Percentiles rank a stretch among this genome's conserved stretches.
These are phyloP conservation scores for Inga oerstediana DNA, from an alignment of 306 rosid genomes.

Conservation along the genomic window DNA sequence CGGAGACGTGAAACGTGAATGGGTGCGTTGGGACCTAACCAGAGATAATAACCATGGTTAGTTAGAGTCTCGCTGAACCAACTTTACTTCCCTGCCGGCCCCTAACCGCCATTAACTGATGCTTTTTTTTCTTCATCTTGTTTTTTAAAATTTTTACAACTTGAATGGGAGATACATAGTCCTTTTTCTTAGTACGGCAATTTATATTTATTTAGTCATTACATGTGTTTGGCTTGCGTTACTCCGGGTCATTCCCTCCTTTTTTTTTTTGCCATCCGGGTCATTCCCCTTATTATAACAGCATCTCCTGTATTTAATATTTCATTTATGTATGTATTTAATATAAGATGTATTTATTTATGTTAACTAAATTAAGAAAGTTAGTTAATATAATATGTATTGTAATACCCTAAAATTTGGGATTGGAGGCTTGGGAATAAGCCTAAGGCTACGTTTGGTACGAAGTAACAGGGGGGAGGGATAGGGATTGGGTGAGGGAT, in stretches of 20 bases:
- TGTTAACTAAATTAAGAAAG: no score
- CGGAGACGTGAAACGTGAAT: neutral
- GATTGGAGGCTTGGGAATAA: no score
- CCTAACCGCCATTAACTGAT: slow-evolving; percentile 55
- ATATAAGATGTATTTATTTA: no score
- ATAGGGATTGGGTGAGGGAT: no score
- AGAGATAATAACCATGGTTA: slow-evolving; percentile 40
- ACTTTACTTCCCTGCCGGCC: slow-evolving; percentile 23
- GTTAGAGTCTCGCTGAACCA: slow-evolving; percentile 15
- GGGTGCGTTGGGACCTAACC: neutral
- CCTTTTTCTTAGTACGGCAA: slow-evolving; percentile 33
- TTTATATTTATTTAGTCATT: neutral
- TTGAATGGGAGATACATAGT: slow-evolving; percentile 11
- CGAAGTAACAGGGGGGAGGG: no score
- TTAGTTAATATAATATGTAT: no score
- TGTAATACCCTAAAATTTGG: no score
- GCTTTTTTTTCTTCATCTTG: neutral
- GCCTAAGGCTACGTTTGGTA: no score
- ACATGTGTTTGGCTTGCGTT: slow-evolving; percentile 25
- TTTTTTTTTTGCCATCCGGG: no score
- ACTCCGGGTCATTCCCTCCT: neutral
- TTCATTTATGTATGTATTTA: no score
- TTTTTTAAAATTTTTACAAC: neutral
- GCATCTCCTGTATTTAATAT: no score
- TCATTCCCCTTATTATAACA: no score